A percentile compares a stretch with the other conserved stretches of the same genome.
Conservation (phyloP, 495 filamentous ascomycete species). For the Neohortaea acidophila region DNA sequence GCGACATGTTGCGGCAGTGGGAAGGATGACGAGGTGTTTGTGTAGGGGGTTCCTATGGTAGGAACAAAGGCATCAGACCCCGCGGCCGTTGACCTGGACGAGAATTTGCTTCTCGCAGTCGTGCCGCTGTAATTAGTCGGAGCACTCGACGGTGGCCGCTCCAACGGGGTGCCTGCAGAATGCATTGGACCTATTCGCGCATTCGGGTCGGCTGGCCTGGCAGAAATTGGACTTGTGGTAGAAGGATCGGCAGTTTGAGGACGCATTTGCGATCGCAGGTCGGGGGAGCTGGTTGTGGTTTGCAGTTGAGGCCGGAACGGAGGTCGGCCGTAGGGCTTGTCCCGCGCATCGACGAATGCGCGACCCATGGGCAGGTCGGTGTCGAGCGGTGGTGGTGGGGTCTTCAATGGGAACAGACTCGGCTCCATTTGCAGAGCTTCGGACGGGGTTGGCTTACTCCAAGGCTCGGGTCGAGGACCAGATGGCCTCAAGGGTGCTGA, state of each 20-base stretch:
- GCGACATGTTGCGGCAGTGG: conserved; percentile 11
- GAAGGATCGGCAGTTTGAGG: not conserved
- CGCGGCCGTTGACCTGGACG: conserved; percentile 2
- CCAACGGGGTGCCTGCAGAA: no score
- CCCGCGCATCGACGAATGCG: conserved; percentile 11
- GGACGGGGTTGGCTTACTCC: no score
- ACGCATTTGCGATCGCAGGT: not conserved
- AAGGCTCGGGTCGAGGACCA: no score
- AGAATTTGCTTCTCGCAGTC: not conserved
- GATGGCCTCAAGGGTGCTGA: no score
- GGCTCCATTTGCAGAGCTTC: not conserved
- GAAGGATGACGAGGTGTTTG: conserved; percentile 5
- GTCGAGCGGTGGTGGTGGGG: not conserved
- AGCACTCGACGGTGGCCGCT: conserved; percentile 1
- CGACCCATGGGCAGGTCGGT: conserved; percentile 8
- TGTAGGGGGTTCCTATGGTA: conserved; percentile 15
- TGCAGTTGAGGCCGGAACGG: conserved; percentile 3
- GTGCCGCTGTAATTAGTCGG: conserved; percentile 4
- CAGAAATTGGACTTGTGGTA: not conserved
- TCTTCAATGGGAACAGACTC: not conserved
- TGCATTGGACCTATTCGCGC: no score
- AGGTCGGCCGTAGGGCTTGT: conserved; percentile 9
- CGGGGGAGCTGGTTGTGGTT: conserved; percentile 5
- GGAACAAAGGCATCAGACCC: no score
- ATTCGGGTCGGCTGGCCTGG: not conserved